Evolutionary conservation across 208 protist species (phyloP), one percentile per base, ranked within the genome.

Genomic region (Naegleria gruberi): DNA sequence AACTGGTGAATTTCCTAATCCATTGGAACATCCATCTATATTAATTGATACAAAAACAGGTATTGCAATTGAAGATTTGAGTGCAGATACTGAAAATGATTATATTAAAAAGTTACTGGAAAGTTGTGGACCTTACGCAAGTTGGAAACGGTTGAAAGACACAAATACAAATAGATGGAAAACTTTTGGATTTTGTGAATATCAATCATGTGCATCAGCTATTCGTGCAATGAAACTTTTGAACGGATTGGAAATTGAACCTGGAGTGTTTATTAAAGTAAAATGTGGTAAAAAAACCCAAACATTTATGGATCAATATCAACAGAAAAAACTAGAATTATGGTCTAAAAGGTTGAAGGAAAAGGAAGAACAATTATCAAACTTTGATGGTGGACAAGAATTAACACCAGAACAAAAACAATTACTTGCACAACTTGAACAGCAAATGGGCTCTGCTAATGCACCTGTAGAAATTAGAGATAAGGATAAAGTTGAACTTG

Each of bases 111-210:
- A 82, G 37, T 41, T 42, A 82, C 23, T 82, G 1, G 73, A 41
- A 82, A 82, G 30, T 42, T 86, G 82, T n/a, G 82, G 82, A 30
- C 82, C 10, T 46, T 46, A 42, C n/a, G 41, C 15, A 42, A 47
- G 23, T 6, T 86, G 37, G 37, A 86, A 46, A 86, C 15, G 82
- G 45, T 42, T 86, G 37, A 86, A 46, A 15, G 82, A 86, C n/a
- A 6, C 34, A 46, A 86, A 86, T 26, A 86, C 82, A 46, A 86
- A 86, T 34, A 86, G 15, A 34, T 86, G 43, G 42, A 23, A 37
- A 47, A 42, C 37, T 15, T 86, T 86, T 44, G 82, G 82, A 47
- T 86, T 86, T 86, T 43, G 37, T 86, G 82, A 86, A 37, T 86
- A 86, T 46, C 42, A 26, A 34, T 46, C 41, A 45, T 23, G 15